Evolutionary conservation across 805 yeast species (phyloP).

Genomic region (Dipodascus geniculatus): DNA sequence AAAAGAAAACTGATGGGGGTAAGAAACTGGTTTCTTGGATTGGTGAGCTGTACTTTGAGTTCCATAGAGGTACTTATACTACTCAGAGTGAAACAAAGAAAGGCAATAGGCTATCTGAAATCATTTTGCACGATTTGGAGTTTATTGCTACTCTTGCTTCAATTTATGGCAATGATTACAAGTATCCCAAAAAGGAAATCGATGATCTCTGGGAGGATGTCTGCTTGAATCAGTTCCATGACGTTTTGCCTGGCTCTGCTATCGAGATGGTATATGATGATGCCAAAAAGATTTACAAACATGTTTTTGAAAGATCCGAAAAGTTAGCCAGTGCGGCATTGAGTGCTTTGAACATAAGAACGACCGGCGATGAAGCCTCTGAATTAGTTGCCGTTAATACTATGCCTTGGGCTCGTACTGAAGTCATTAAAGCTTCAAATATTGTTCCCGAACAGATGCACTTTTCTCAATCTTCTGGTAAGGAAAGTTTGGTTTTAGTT

Average conservation of each 20-base stretch:
- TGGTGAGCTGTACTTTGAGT: slow-evolving; percentile 90
- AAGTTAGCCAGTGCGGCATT: slow-evolving; percentile 42
- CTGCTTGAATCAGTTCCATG: slow-evolving; percentile 88
- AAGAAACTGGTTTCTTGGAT: slow-evolving; percentile 69
- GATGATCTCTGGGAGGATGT: slow-evolving; percentile 79
- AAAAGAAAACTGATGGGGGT: slow-evolving; percentile 55
- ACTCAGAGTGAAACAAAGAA: slow-evolving; percentile 82
- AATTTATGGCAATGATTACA: slow-evolving; percentile 37
- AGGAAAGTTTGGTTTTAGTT: neutral
- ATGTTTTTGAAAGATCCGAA: slow-evolving; percentile 42
- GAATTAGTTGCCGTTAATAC: slow-evolving; percentile 34
- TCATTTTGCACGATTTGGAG: slow-evolving; percentile 76
- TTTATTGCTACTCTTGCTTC: slow-evolving; percentile 71
- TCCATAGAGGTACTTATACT: slow-evolving; percentile 95
- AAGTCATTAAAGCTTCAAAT: slow-evolving; percentile 31
- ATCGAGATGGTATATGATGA: slow-evolving; percentile 90
- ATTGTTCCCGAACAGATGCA: neutral
- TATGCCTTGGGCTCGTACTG: slow-evolving; percentile 51
- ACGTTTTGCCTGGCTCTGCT: slow-evolving; percentile 95
- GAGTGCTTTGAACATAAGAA: slow-evolving; percentile 28
- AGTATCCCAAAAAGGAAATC: slow-evolving; percentile 61
- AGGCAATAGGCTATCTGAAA: slow-evolving; percentile 65
- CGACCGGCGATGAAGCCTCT: slow-evolving; percentile 4
- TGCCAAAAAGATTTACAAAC: slow-evolving; percentile 65
- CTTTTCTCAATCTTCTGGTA: neutral